Percentiles rank a stretch among this genome's conserved stretches.
Evolutionary conservation across 352 stramenopile genomes (phyloP).

Genomic region (Thalassiosira exigua): DNA sequence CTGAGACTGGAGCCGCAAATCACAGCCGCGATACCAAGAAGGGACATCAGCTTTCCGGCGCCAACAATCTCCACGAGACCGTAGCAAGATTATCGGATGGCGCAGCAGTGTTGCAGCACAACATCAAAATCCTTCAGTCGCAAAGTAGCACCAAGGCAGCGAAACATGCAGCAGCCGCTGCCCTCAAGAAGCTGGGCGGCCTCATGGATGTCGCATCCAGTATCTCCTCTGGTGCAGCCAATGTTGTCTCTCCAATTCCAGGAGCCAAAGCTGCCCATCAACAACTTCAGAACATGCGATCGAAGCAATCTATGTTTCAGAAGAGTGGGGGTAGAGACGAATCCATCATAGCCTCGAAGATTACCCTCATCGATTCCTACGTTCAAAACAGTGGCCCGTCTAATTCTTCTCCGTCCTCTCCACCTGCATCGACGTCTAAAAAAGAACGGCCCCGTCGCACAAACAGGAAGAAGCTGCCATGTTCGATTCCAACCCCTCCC

Average conservation of each 20-base stretch:
- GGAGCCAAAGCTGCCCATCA: constrained; percentile 1
- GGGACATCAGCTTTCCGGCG: background rate
- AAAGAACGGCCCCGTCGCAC: background rate
- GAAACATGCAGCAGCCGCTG: constrained; percentile 1
- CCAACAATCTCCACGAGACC: background rate
- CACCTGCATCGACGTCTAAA: background rate
- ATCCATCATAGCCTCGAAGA: background rate
- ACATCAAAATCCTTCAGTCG: constrained; percentile 7
- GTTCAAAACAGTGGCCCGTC: no score
- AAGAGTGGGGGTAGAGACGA: constrained; percentile 1
- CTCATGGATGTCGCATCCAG: constrained; percentile 20
- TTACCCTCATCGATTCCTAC: background rate
- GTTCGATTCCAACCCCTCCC: constrained; percentile 4
- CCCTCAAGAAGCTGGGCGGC: constrained; percentile 1
- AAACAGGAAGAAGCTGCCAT: background rate
- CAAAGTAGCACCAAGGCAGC: background rate
- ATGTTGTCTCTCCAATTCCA: constrained; percentile 13
- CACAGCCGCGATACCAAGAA: constrained; percentile 4
- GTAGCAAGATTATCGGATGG: background rate
- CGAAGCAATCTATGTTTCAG: background rate
- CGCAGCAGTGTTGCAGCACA: constrained; percentile 3
- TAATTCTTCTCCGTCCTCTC: background rate
- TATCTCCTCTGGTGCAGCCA: background rate
- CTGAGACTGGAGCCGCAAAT: constrained; percentile 10
- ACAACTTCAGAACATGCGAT: constrained; percentile 3